phyloP scores from a whole-genome alignment of 805 yeast genomes.

The Cyberlindnera saturnus region DNA sequence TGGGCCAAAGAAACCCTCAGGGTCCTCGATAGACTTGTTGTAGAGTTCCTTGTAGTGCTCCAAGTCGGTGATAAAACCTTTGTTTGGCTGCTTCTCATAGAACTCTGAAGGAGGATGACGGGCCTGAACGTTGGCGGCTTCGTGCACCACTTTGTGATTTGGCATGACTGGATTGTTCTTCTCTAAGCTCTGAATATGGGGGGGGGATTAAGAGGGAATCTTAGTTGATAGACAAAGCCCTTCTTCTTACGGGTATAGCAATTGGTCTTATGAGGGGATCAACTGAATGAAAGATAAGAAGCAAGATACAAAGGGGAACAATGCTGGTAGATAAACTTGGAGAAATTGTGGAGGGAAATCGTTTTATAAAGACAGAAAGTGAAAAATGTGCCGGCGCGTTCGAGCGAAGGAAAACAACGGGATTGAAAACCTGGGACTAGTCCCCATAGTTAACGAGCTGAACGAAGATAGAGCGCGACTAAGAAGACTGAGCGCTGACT shows the following conservation, averaged over 20 bases:
- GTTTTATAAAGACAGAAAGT: too few species aligned
- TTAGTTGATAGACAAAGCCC: neutral
- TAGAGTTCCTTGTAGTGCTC: constrained; percentile 69
- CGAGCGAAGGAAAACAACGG: too few species aligned
- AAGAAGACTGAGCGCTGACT: too few species aligned
- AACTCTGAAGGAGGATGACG: constrained; percentile 32
- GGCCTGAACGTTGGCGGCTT: constrained; percentile 29
- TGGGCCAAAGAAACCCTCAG: constrained; percentile 74
- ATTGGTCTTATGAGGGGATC: too few species aligned
- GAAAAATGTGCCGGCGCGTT: too few species aligned
- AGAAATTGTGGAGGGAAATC: too few species aligned
- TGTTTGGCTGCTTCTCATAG: constrained; percentile 34
- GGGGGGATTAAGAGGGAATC: neutral
- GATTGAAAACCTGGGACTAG: too few species aligned
- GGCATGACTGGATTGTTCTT: constrained; percentile 3
- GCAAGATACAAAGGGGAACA: too few species aligned
- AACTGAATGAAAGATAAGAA: too few species aligned
- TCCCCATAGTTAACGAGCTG: too few species aligned
- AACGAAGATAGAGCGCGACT: too few species aligned
- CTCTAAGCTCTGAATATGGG: neutral
- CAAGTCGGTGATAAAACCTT: constrained; percentile 26
- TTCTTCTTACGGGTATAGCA: neutral
- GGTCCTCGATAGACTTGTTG: constrained; percentile 70
- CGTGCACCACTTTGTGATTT: constrained; percentile 33
- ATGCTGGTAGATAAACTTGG: too few species aligned